Evolutionary conservation across 208 protist genomes (phyloP).

Genomic region (Paratrypanosoma confusum): DNA sequence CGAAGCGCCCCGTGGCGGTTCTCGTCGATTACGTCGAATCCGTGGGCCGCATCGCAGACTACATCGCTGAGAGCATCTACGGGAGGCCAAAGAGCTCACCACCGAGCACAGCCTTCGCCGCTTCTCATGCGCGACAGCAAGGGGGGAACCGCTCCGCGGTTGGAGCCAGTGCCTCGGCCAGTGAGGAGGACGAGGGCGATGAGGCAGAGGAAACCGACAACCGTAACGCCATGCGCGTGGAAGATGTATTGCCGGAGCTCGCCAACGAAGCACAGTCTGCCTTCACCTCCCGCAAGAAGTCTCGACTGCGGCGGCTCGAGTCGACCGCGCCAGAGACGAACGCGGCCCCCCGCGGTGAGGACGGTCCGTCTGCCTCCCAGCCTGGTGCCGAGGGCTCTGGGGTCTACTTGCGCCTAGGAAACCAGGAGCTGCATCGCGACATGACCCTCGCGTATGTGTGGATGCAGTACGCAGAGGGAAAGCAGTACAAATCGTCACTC

Average conservation of each 20-base stretch:
- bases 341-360: no score
- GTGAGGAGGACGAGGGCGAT: constrained; percentile 1
- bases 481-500: no score
- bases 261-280: constrained; percentile 4
- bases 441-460: constrained; percentile 71
- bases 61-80: constrained; percentile 14
- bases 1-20: no score
- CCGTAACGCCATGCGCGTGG: constrained; percentile 11
- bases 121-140: no score
- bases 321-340: no score
- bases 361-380: no score
- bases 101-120: not conserved
- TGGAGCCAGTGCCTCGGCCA: not conserved
- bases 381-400: no score
- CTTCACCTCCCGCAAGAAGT: no score
- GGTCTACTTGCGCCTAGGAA: constrained; percentile 52
- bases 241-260: constrained; percentile 22
- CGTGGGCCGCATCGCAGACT: constrained; percentile 13
- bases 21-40: no score
- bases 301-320: no score
- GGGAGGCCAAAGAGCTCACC: constrained; percentile 10
- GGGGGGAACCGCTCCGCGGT: not conserved
- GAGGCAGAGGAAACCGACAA: constrained; percentile 5
- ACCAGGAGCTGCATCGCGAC: constrained; percentile 56
- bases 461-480: constrained; percentile 23